Evolutionary conservation across 345 rosid genomes (phyloP).

Genomic region (Lumnitzera littorea): DNA sequence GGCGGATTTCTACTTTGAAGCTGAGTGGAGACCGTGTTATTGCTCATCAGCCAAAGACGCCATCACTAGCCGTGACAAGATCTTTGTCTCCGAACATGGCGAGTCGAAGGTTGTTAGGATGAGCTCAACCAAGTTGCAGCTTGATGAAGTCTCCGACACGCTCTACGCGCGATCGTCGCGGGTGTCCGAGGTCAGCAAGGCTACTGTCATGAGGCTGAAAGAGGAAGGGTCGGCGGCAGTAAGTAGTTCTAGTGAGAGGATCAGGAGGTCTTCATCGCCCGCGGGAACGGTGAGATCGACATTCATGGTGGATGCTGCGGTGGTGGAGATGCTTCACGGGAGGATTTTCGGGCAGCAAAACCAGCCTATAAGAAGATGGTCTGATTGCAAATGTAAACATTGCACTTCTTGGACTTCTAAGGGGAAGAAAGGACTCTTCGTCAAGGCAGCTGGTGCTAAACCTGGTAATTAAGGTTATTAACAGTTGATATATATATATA

Average conservation of each 20-base stretch:
- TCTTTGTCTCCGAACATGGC: conserved; percentile 77
- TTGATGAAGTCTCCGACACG: conserved; percentile 90
- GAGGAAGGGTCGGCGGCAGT: conserved; percentile 13
- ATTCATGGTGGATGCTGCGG: conserved; percentile 51
- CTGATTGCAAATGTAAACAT: conserved; percentile 76
- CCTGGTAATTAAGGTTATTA: conserved; percentile 19
- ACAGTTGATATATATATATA: too few relatives aligned
- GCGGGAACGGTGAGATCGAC: conserved; percentile 24
- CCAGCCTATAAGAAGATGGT: conserved; percentile 58
- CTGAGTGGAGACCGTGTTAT: conserved; percentile 84
- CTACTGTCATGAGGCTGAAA: conserved; percentile 36
- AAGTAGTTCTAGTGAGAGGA: conserved; percentile 20
- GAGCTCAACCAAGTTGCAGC: conserved; percentile 58
- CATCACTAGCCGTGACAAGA: conserved; percentile 51
- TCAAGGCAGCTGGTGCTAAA: conserved; percentile 57
- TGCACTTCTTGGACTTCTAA: conserved; percentile 74
- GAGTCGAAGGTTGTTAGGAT: conserved; percentile 66
- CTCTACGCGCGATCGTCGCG: conserved; percentile 68
- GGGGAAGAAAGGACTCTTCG: conserved; percentile 52
- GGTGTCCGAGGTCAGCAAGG: conserved; percentile 30
- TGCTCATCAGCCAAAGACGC: conserved; percentile 64
- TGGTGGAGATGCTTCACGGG: conserved; percentile 68
- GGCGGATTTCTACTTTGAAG: conserved; percentile 67
- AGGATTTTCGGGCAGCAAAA: conserved; percentile 36
- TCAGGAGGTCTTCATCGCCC: conserved; percentile 14